phyloP scores from a whole-genome alignment of 257 asterid species.

The Catharanthus roseus region DNA sequence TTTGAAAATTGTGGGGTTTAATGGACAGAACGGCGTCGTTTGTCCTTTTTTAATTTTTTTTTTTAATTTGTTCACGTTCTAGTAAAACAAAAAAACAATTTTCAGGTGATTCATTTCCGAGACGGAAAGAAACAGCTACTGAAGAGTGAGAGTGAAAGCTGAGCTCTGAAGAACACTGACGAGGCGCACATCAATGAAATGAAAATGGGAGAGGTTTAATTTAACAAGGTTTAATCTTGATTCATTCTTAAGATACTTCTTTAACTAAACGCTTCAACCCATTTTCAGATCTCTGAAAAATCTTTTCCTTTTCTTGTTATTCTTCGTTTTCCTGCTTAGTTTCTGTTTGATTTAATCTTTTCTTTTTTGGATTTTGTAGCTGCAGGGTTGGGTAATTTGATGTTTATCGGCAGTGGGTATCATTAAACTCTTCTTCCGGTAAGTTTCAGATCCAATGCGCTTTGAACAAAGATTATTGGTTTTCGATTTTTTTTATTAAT shows the following conservation, averaged over 20 bases:
- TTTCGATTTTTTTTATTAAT: background rate
- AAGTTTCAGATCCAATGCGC: constrained; percentile 14
- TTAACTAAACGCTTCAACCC: background rate
- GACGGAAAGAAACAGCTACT: background rate
- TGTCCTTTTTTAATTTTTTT: background rate
- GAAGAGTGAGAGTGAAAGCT: constrained; percentile 3
- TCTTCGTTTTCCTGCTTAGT: background rate
- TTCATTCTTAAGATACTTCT: background rate
- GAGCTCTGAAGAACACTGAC: background rate
- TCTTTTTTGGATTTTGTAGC: background rate
- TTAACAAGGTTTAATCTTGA: constrained; percentile 3
- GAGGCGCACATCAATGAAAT: too few relatives aligned
- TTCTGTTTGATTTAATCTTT: background rate
- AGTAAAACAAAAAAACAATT: background rate
- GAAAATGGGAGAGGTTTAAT: background rate
- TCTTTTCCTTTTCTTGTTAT: background rate
- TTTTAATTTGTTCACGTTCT: background rate
- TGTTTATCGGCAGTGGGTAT: constrained; percentile 5
- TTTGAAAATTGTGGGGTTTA: background rate
- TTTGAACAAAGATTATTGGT: background rate
- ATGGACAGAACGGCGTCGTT: constrained; percentile 11
- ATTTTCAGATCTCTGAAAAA: constrained; percentile 5
- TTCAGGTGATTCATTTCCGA: background rate
- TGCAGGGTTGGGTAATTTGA: background rate
- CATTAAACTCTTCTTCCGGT: constrained; percentile 13